Evolutionary conservation across 2,329 filamentous ascomycete species (phyloP), one percentile per base, ranked within the genome.

Genomic region (Apiospora marii): DNA sequence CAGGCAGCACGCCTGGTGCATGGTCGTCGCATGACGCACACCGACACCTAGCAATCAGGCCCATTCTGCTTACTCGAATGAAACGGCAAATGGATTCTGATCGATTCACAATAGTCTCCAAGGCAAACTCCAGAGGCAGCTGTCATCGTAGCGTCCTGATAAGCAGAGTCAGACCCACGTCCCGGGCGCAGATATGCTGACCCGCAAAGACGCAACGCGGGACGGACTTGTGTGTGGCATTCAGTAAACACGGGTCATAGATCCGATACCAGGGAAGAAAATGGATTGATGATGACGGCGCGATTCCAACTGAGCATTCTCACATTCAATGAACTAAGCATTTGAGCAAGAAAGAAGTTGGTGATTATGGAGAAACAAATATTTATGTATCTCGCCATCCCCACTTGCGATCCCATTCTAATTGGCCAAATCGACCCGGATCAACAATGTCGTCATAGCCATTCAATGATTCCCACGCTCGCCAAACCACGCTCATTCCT

Each of bases 401-500:
- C 58, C 58, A 64, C 58, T 41, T 41, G 58, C 19, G 22, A 64
- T 14, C 7, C n/a, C 3, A n/a, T 37, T n/a, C 12, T 64, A 19
- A 64, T 64, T 64, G 58, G 34, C 34, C 19, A 41, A 24, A 22
- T 14, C 22, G 22, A 41, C 4, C 16, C 22, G 3, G 16, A 41
- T 64, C 58, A 41, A 64, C 34, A 64, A 64, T 64, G 58, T 64
- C 58, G 58, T 64, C 58, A 64, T 64, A 64, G 58, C 34, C 34
- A 41, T 41, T 24, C 34, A 12, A 58, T 22, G 4, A 19, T 37
- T 64, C 22, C 10, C 19, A 41, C 13, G 19, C 8, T 24, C 16
- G 3, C 19, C 27, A 19, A 58, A 34, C 27, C 51, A 37, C 53
- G 27, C 37, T 19, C 30, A 30, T 49, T n/a, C 46, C 22, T 12